Percentiles rank a stretch among this genome's conserved stretches.
Evolutionary conservation across 176 grass and related monocot species (phyloP).

Genomic region (Oryza meyeriana): DNA sequence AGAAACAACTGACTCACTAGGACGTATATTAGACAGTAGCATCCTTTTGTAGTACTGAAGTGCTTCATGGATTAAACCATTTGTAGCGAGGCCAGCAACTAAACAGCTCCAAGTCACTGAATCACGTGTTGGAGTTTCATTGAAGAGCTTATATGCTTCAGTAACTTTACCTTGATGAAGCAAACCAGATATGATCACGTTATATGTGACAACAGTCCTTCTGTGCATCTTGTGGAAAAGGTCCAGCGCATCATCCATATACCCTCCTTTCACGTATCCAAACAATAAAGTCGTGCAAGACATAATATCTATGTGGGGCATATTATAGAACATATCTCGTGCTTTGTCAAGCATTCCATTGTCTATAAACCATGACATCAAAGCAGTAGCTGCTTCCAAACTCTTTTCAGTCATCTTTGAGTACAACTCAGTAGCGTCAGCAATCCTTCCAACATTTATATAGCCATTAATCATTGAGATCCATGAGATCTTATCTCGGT

Average conservation of each 20-base stretch:
- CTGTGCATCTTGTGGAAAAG: conserved; percentile 55
- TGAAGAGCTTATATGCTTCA: conserved; percentile 65
- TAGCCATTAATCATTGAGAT: conserved; percentile 61
- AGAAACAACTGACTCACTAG: conserved; percentile 53
- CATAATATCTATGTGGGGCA: conserved; percentile 46
- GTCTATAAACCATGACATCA: conserved; percentile 64
- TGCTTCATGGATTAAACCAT: conserved; percentile 49
- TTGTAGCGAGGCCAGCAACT: conserved; percentile 49
- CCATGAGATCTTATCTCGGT: conserved; percentile 60
- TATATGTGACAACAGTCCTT: conserved; percentile 51
- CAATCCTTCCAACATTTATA: conserved; percentile 51
- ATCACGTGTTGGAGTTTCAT: conserved; percentile 47
- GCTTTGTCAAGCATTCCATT: conserved; percentile 59
- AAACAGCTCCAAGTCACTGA: conserved; percentile 55
- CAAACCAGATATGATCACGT: conserved; percentile 68
- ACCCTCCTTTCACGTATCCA: conserved; percentile 69
- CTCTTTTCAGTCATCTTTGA: conserved; percentile 61
- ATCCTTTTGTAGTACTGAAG: conserved; percentile 52
- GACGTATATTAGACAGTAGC: conserved; percentile 42
- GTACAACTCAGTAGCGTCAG: conserved; percentile 50
- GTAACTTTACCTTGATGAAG: conserved; percentile 50
- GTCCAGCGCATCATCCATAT: conserved; percentile 44
- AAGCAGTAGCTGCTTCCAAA: conserved; percentile 48
- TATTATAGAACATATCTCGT: conserved; percentile 42
- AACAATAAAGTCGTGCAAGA: conserved; percentile 56